Conservation (phyloP, 108 stramenopile species). For the Cyclotella kingstonii region DNA sequence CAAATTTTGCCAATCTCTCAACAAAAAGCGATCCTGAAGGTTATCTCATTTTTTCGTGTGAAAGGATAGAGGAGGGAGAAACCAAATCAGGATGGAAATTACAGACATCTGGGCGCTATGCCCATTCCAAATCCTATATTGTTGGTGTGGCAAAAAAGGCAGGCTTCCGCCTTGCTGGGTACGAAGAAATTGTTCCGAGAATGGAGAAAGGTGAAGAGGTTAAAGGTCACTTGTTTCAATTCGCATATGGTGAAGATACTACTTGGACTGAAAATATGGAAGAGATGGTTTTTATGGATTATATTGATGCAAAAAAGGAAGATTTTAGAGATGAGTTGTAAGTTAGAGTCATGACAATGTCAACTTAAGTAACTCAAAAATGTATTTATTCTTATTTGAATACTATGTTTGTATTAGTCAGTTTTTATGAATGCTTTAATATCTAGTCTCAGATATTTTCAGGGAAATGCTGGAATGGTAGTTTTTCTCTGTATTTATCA, state of each 20-base stretch:
- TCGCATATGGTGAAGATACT: conserved; percentile 26
- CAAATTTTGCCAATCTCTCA: conserved; percentile 45
- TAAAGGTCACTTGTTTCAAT: conserved; percentile 63
- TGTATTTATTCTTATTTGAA: no score
- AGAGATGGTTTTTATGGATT: conserved; percentile 9
- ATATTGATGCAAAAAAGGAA: conserved; percentile 7
- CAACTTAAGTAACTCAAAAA: no score
- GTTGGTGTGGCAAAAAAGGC: conserved; percentile 34
- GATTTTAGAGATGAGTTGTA: neutral
- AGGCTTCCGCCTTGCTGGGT: conserved; percentile 45
- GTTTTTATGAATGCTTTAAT: no score
- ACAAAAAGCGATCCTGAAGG: conserved; percentile 17
- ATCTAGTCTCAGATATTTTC: no score
- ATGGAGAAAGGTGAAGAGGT: conserved; percentile 71
- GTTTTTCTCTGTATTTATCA: conserved; percentile 63
- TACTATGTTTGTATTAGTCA: no score
- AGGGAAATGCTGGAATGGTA: conserved; percentile 81
- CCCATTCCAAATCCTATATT: conserved; percentile 67
- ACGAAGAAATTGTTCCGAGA: conserved; percentile 60
- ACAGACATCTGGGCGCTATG: conserved; percentile 62
- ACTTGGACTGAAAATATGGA: conserved; percentile 7
- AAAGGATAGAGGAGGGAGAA: conserved; percentile 55
- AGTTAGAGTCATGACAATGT: no score
- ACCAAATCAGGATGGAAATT: conserved; percentile 57
- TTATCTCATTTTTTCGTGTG: conserved; percentile 62